Conservation (phyloP, 352 stramenopile genomes). For the Pythium brachiatum region DNA sequence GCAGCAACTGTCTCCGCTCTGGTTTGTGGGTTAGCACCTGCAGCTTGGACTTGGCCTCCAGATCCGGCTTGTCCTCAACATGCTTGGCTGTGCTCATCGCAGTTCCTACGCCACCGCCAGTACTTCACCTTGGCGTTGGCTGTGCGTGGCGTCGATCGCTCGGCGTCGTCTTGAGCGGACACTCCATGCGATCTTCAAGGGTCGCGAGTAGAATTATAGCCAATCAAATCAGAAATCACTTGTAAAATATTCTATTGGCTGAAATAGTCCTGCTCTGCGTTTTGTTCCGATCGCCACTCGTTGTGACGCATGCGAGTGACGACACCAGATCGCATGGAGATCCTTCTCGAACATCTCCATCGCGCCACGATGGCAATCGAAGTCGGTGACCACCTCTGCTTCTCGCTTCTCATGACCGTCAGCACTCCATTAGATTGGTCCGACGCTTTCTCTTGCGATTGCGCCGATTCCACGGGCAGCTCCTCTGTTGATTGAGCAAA, state of each 20-base stretch:
- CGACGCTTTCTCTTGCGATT: no score
- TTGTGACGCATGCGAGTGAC: background rate
- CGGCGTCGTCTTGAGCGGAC: background rate
- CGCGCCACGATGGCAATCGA: background rate
- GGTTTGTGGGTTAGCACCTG: background rate
- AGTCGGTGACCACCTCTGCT: no score
- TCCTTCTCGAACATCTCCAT: background rate
- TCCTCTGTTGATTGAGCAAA: no score
- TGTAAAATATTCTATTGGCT: conserved; percentile 5
- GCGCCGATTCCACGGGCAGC: no score
- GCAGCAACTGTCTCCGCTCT: background rate
- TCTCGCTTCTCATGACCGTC: no score
- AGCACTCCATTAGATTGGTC: no score
- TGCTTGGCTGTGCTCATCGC: conserved; percentile 30
- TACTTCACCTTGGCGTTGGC: no score
- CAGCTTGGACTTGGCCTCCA: conserved; percentile 29
- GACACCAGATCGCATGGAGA: background rate
- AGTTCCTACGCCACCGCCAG: background rate
- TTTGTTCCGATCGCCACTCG: background rate
- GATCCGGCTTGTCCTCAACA: conserved; percentile 16
- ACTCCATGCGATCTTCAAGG: conserved; percentile 24
- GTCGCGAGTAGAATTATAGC: conserved; percentile 15
- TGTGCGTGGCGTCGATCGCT: background rate
- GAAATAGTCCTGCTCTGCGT: conserved; percentile 1
- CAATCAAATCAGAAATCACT: conserved; percentile 3